A percentile compares a stretch with the other conserved stretches of the same genome.
These are phyloP conservation scores for Fusarium liriodendri DNA, from an alignment of 2,329 filamentous ascomycete genomes.

Conservation along the genomic window DNA sequence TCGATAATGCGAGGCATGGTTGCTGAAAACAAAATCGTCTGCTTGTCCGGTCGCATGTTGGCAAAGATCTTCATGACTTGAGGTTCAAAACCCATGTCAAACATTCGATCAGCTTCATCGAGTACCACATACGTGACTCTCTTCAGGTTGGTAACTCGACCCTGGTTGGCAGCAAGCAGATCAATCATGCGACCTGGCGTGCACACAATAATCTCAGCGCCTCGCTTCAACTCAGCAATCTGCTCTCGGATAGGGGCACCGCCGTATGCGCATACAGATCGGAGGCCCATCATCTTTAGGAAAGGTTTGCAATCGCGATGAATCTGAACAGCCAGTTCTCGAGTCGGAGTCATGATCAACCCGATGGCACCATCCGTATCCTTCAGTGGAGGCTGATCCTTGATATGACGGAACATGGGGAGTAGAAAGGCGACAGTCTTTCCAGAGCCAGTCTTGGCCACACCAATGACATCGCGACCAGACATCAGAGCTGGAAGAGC, in stretches of 20 bases:
- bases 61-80: conserved; percentile 97
- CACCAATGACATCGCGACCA: conserved; percentile 92
- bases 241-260: conserved; percentile 97
- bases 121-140: conserved; percentile 94
- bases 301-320: conserved; percentile 96
- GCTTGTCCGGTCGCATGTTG: conserved; percentile 90
- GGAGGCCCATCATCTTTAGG: conserved; percentile 84
- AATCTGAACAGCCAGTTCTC: conserved; percentile 94
- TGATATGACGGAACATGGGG: conserved; percentile 98
- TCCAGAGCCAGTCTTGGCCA: conserved; percentile 97
- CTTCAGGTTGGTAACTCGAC: conserved; percentile 90
- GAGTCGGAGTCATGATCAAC: conserved; percentile 92
- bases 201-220: conserved; percentile 93
- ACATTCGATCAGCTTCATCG: conserved; percentile 98
- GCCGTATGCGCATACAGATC: conserved; percentile 92
- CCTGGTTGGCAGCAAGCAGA: conserved; percentile 90
- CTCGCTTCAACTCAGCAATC: conserved; percentile 95
- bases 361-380: conserved; percentile 88
- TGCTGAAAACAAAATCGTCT: conserved; percentile 95
- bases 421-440: conserved; percentile 97
- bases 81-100: conserved; percentile 99
- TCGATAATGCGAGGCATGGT: conserved; percentile 97
- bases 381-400: conserved; percentile 86
- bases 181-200: conserved; percentile 97
- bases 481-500: conserved; percentile 96